Evolutionary conservation across 106 monocot genomes (phyloP).

Genomic region (Dioscorea zingiberensis): DNA sequence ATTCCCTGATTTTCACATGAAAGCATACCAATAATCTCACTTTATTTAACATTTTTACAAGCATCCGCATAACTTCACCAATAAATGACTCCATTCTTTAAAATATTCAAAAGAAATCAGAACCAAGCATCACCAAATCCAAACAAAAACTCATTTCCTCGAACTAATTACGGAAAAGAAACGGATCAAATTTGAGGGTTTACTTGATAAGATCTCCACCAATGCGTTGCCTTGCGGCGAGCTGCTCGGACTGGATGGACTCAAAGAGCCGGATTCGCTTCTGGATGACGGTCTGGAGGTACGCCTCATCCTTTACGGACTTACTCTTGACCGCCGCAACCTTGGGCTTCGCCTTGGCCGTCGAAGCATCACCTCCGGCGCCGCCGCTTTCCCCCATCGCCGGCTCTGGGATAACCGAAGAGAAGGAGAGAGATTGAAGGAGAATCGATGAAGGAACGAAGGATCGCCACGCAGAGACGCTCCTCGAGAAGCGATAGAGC

Average conservation of each 20-base stretch:
- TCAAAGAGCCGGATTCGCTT: slow-evolving; percentile 49
- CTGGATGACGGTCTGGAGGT: slow-evolving; percentile 42
- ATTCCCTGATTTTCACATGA: too few species aligned
- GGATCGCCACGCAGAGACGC: not conserved
- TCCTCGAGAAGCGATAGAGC: too few species aligned
- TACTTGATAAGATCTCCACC: slow-evolving; percentile 42
- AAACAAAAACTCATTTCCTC: not conserved
- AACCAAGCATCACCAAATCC: too few species aligned
- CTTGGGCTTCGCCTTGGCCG: not conserved
- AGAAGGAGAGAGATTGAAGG: not conserved
- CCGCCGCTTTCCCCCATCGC: not conserved
- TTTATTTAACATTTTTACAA: not conserved
- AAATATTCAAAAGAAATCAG: not conserved
- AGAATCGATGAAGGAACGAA: not conserved
- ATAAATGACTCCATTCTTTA: not conserved
- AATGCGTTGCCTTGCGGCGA: slow-evolving; percentile 23
- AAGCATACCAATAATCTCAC: not conserved
- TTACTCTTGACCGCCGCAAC: not conserved
- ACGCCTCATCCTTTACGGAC: slow-evolving; percentile 28
- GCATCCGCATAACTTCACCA: not conserved
- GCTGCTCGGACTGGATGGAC: slow-evolving; percentile 42
- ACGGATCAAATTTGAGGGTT: not conserved
- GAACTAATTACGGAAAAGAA: not conserved
- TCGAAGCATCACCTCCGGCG: not conserved
- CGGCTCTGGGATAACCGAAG: not conserved